Percentiles rank a stretch among this genome's conserved stretches.
Conservation (phyloP, 768 basidiomycete species). For the Paxillus involutus region DNA sequence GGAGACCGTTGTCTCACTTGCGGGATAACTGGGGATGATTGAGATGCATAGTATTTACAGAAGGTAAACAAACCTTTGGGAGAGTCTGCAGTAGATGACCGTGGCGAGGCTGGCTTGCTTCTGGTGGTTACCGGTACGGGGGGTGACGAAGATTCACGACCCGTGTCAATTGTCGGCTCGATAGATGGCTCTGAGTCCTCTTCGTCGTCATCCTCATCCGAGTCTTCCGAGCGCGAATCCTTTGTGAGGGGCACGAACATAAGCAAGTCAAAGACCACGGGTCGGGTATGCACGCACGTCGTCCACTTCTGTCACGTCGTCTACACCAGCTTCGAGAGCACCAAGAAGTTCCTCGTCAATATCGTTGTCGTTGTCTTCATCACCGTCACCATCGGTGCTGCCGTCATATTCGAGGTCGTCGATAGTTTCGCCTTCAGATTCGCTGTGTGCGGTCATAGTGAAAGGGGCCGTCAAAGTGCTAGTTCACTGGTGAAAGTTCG, state of each 20-base stretch:
- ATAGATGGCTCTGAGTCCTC: conserved; percentile 44
- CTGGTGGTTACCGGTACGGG: conserved; percentile 26
- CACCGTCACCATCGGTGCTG: conserved; percentile 42
- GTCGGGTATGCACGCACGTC: conserved; percentile 50
- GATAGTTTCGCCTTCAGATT: conserved; percentile 63
- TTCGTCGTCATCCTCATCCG: conserved; percentile 56
- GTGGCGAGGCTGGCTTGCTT: conserved; percentile 22
- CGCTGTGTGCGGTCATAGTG: conserved; percentile 48
- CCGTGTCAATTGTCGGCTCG: conserved; percentile 29
- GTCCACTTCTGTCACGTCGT: conserved; percentile 69
- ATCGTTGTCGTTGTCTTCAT: conserved; percentile 47
- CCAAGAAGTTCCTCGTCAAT: conserved; percentile 64
- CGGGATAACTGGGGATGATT: conserved; percentile 24
- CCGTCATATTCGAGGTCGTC: conserved; percentile 60
- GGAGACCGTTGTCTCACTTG: conserved; percentile 40
- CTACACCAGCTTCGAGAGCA: conserved; percentile 52
- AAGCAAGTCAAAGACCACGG: neutral
- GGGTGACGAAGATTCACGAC: conserved; percentile 26
- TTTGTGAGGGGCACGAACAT: conserved; percentile 22
- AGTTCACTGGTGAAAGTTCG: conserved; percentile 20
- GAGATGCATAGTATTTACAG: conserved; percentile 1
- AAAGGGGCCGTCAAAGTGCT: conserved; percentile 1
- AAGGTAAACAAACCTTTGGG: conserved; percentile 29
- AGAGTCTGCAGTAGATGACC: conserved; percentile 31
- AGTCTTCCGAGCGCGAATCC: conserved; percentile 63